Percentiles rank a stretch among this genome's conserved stretches.
Conservation (phyloP, 2,329 filamentous ascomycete species). For the Alternaria gaisen region DNA sequence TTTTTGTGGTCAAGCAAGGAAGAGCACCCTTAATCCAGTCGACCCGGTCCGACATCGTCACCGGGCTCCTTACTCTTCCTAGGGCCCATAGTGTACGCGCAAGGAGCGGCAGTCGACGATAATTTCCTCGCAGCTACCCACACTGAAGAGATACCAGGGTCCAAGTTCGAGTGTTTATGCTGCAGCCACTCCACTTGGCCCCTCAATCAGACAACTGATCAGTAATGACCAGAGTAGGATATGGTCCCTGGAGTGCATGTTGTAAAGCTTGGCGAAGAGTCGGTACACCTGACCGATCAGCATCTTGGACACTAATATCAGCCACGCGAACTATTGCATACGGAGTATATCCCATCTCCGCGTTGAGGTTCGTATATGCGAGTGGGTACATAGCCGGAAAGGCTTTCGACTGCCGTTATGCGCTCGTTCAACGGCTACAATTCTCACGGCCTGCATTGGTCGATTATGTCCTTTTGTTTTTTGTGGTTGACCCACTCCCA, state of each 20-base stretch:
- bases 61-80: background rate
- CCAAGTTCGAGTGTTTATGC: background rate
- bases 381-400: conserved; percentile 7
- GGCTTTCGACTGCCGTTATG: conserved; percentile 11
- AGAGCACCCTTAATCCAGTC: background rate
- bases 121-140: background rate
- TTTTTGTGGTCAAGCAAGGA: background rate
- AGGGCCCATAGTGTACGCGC: background rate
- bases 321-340: background rate
- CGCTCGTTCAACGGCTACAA: background rate
- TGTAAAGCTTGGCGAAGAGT: background rate
- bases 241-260: background rate
- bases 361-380: conserved; percentile 12
- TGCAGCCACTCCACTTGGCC: background rate
- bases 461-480: conserved; percentile 6
- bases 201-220: background rate
- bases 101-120: background rate
- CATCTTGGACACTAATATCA: background rate
- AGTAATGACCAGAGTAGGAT: background rate
- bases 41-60: background rate
- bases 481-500: conserved; percentile 5
- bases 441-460: conserved; percentile 3
- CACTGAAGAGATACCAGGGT: background rate
- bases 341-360: conserved; percentile 6
- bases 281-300: background rate